A percentile compares a stretch with the other conserved stretches of the same genome.
phyloP scores from a whole-genome alignment of 176 grass and related monocot genomes.

The Pontederia crassipes region DNA sequence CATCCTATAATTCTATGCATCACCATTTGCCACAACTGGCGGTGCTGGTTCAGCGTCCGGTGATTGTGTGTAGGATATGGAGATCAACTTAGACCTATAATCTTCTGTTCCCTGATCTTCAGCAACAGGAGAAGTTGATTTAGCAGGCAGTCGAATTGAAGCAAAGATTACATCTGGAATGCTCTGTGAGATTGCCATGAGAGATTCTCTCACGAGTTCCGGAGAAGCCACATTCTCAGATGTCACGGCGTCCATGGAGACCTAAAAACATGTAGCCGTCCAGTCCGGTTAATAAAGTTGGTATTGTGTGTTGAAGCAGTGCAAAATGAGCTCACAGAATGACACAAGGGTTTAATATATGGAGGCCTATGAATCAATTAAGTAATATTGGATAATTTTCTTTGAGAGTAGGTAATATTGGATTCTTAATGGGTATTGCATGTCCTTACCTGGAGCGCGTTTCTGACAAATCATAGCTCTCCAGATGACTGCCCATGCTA shows the following conservation, averaged over 20 bases:
- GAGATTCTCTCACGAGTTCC: background rate
- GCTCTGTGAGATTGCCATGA: background rate
- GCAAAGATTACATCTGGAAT: background rate
- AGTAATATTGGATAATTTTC: too few relatives aligned
- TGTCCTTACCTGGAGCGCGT: too few relatives aligned
- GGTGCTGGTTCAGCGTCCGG: background rate
- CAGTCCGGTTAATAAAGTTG: too few relatives aligned
- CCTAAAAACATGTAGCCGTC: too few relatives aligned
- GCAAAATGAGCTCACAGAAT: too few relatives aligned
- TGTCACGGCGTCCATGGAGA: background rate
- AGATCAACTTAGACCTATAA: conserved; percentile 2
- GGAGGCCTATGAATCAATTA: too few relatives aligned
- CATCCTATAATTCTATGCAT: background rate
- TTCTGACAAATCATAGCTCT: too few relatives aligned
- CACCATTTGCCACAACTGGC: background rate
- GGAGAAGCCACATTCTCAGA: background rate
- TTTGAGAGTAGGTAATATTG: too few relatives aligned
- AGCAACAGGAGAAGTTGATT: background rate
- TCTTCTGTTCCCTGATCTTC: background rate
- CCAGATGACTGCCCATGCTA: too few relatives aligned
- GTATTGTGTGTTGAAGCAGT: too few relatives aligned
- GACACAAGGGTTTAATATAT: too few relatives aligned
- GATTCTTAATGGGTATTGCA: too few relatives aligned
- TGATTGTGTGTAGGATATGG: conserved; percentile 4
- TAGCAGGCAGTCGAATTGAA: background rate